Base-by-base conservation (phyloP, 2,329 filamentous ascomycete species). In the Incumbomyces lentus region DNA sequence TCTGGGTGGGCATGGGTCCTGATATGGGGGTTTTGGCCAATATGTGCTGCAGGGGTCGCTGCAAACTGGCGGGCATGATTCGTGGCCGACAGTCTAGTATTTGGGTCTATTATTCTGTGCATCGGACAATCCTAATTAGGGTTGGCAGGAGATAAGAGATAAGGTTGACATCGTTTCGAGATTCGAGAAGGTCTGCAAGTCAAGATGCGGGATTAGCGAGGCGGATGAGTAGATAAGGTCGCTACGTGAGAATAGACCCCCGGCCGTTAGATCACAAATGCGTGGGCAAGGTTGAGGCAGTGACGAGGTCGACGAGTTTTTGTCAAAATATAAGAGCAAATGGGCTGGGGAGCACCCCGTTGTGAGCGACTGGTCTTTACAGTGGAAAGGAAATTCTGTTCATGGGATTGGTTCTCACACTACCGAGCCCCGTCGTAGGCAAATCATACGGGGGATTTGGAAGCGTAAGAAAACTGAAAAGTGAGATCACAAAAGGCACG, bases 21-120 rank as follows among this genome's bases (percentile, higher is more conserved):
- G 42, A 45, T 30, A 45, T n/a, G 42, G 42, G 22, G 19, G 30
- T 45, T 45, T 34, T 45, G 42, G 42, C 42, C 33, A 45, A 18
- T 45, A 46, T 46, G 18, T 40, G 44, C 36, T 46, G 44, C 44
- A 46, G 36, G 44, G 44, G 35, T 30, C 44, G 39, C 35, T 46
- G 44, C 44, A 46, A 22, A 14, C 8, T 34, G 13, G 19, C 10
- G 12, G 34, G 33, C 42, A 45, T 45, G 42, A 45, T 45, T 45
- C 42, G 42, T 35, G 33, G 40, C 40, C 8, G n/a, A 7, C 29
- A 8, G 13, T 33, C 8, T 26, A 29, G 41, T n/a, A n/a, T 34
- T 16, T 35, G 16, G 18, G 16, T 35, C 31, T 31, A 26, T 31
- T 19, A 22, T 18, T 18, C 33, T 30, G 13, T n/a, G 16, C 10